Conservation (phyloP, 805 yeast genomes). For the Metschnikowia sp. region DNA sequence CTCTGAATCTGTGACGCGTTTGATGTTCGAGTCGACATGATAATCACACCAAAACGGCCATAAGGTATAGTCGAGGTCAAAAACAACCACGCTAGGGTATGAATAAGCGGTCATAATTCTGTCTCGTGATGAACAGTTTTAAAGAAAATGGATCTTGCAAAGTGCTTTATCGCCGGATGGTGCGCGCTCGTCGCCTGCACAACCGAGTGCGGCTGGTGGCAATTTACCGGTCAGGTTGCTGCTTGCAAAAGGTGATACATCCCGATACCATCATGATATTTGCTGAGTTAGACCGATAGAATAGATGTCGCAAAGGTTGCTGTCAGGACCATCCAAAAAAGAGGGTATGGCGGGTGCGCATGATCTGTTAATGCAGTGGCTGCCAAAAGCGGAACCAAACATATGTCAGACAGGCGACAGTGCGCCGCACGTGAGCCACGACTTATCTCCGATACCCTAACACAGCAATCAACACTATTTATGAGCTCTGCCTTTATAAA, state of each 20-base stretch:
- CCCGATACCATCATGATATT: too few relatives aligned
- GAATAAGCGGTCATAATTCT: conserved; percentile 5
- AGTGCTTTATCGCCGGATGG: background rate
- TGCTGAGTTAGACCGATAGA: too few relatives aligned
- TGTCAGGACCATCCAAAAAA: background rate
- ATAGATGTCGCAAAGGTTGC: too few relatives aligned
- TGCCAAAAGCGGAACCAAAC: too few relatives aligned
- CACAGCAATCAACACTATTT: background rate
- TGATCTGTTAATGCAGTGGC: too few relatives aligned
- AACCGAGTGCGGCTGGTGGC: background rate
- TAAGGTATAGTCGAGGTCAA: conserved; percentile 72
- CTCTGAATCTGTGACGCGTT: conserved; percentile 21
- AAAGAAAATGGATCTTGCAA: too few relatives aligned
- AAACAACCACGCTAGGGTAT: conserved; percentile 52
- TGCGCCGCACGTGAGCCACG: too few relatives aligned
- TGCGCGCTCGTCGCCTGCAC: background rate
- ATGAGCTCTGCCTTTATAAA: background rate
- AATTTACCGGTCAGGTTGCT: background rate
- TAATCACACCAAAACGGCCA: conserved; percentile 89
- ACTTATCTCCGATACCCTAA: too few relatives aligned
- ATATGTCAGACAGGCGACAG: too few relatives aligned
- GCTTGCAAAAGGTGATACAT: too few relatives aligned
- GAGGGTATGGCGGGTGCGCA: too few relatives aligned
- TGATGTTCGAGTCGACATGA: conserved; percentile 54
- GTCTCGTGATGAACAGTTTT: too few relatives aligned